Evolutionary conservation across 2,329 filamentous ascomycete genomes (phyloP).

Genomic region (Whalleya microplaca): DNA sequence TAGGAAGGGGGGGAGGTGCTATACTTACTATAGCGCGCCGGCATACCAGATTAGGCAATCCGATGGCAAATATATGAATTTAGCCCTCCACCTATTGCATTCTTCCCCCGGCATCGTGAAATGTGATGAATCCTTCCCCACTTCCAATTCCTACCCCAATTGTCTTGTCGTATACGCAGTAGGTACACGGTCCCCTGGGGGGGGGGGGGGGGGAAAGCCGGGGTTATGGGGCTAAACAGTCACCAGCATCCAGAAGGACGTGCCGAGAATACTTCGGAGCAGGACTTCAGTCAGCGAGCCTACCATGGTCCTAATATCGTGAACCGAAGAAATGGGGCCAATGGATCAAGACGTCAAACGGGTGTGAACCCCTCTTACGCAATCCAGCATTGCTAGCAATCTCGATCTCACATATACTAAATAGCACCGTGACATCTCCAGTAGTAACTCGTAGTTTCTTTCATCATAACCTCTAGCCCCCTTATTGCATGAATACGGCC

Average conservation of each 20-base stretch:
- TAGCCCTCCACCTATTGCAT: slow-evolving; percentile 16
- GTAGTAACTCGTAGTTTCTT: background rate
- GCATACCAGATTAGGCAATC: slow-evolving; percentile 30
- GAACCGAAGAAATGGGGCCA: background rate
- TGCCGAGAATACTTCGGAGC: background rate
- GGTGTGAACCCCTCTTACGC: background rate
- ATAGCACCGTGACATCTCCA: background rate
- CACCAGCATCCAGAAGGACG: background rate
- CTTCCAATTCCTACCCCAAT: slow-evolving; percentile 23
- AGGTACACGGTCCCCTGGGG: too few species aligned
- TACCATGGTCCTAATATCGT: background rate
- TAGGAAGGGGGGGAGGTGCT: slow-evolving; percentile 10
- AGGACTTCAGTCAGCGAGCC: background rate
- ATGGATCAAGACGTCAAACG: background rate
- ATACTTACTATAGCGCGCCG: slow-evolving; percentile 19
- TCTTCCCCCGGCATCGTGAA: slow-evolving; percentile 19
- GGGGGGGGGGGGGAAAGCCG: too few species aligned
- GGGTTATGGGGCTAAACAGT: background rate
- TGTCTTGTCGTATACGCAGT: too few species aligned
- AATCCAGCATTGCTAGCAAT: background rate
- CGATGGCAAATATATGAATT: slow-evolving; percentile 27
- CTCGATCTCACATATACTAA: background rate
- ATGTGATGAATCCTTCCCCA: slow-evolving; percentile 15
- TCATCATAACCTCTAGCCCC: background rate
- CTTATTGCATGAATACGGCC: slow-evolving; percentile 1